Base-by-base conservation (phyloP, 2,329 filamentous ascomycete genomes). In the Zasmidium cellare region DNA sequence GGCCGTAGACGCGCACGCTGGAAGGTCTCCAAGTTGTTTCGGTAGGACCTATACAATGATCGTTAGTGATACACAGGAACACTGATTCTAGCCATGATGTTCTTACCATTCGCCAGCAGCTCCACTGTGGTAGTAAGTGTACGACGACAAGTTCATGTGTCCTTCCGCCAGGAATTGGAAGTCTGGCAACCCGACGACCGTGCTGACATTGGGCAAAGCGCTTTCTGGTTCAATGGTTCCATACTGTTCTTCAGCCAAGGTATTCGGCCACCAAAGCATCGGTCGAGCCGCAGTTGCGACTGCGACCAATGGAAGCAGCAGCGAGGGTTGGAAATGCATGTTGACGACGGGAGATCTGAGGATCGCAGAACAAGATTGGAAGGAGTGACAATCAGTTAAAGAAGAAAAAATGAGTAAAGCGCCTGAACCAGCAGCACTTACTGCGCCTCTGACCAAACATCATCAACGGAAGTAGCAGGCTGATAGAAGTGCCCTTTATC, bases 91-190 rank as follows among this genome's bases (percentile, higher is more conserved):
- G n/a, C 25, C 25, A 28, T 6, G 25, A 28, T 6, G 25, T 28
- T 11, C 6, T 6, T 28, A 28, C 58, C 64, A 65, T 53, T 70
- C 68, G 46, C 66, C 68, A 22, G 61, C 57, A 9, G 68, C 67
- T 25, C 61, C 68, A 14, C 63, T 65, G 28, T 66, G 63, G 46
- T 70, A 70, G 52, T 69, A 70, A 16, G 65, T 64, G 51, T 68
- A 70, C 2, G 58, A 35, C 9, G 53, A 55, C 9, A 57, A 19
- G 53, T 58, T 61, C 58, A 63, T 58, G 41, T 54, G 55, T 28
- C 55, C 53, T 24, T 55, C 55, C 3, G 61, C 61, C 2, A 63
- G 45, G 25, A 61, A 63, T 18, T 63, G 55, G 35, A 63, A 63
- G 53, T 63, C 61, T 22, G 57, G 60, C 11, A 62, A 45, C 1